phyloP scores from a whole-genome alignment of 345 rosid genomes.

The Cardiospermum halicacabum region DNA sequence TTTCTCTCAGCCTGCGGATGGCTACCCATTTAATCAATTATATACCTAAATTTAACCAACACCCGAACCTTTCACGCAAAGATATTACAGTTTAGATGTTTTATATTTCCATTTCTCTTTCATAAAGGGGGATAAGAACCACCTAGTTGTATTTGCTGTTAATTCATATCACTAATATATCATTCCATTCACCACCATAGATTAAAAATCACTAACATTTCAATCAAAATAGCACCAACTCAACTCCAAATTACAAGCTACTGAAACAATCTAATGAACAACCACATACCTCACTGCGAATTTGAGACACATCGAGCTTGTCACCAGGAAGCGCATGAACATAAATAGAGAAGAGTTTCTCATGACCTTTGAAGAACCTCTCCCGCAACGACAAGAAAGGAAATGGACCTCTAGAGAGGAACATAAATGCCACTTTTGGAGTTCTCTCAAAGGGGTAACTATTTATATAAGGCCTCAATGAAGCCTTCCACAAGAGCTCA shows the following conservation, averaged over 20 bases:
- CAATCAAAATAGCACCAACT: not conserved
- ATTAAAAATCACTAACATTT: not conserved
- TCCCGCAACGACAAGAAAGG: slow-evolving; percentile 91
- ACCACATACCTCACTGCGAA: slow-evolving; percentile 65
- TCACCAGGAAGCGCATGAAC: slow-evolving; percentile 56
- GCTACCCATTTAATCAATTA: not conserved
- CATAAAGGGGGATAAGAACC: not conserved
- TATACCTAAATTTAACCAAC: not conserved
- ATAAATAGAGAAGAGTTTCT: slow-evolving; percentile 50
- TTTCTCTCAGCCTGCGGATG: not conserved
- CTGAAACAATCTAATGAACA: not conserved
- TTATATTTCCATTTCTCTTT: not conserved
- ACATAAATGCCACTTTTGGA: slow-evolving; percentile 85
- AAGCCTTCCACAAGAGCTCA: slow-evolving; percentile 83
- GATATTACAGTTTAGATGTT: not conserved
- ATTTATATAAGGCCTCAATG: slow-evolving; percentile 60
- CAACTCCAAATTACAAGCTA: not conserved
- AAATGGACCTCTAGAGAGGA: slow-evolving; percentile 81
- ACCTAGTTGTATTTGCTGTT: not conserved
- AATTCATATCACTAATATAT: not conserved
- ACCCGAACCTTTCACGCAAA: not conserved
- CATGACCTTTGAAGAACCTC: slow-evolving; percentile 69
- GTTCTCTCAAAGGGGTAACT: slow-evolving; percentile 61
- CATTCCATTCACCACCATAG: not conserved
- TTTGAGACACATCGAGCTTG: slow-evolving; percentile 54